These are phyloP conservation scores for Colletotrichum chrysophilum DNA, from an alignment of 2,329 filamentous ascomycete species.

Conservation along the genomic window DNA sequence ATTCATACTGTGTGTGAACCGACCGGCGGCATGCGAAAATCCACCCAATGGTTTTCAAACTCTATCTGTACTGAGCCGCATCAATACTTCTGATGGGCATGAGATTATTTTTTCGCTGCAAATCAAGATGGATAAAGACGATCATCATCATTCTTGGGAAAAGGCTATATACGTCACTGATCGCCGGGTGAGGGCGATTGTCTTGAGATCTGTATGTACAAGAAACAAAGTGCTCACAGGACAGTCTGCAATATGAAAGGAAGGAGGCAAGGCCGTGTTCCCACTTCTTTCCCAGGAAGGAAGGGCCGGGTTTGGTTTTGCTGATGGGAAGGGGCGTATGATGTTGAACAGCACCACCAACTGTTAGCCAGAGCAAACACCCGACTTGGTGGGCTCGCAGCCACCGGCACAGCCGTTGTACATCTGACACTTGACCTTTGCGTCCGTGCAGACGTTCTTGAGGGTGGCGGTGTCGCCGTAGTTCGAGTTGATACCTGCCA, in stretches of 20 bases:
- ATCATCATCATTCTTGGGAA: neutral
- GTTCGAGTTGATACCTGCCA: constrained; percentile 48
- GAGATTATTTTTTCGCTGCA: neutral
- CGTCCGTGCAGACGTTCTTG: constrained; percentile 29
- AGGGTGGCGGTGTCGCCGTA: constrained; percentile 37
- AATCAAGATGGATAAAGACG: neutral
- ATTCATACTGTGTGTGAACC: neutral
- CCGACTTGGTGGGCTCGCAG: constrained; percentile 31
- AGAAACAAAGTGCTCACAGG: neutral
- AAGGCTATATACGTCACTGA: neutral
- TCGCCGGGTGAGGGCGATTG: neutral
- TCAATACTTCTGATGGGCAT: neutral
- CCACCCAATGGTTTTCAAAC: neutral
- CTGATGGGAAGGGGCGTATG: neutral
- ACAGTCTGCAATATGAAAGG: neutral
- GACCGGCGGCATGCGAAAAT: neutral
- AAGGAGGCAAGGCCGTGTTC: neutral
- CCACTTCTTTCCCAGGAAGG: neutral
- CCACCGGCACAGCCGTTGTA: constrained; percentile 31
- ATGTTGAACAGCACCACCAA: neutral
- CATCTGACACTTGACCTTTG: constrained; percentile 26
- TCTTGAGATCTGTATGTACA: neutral
- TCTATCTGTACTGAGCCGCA: neutral
- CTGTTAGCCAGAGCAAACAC: constrained; percentile 28
- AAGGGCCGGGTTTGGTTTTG: neutral